phyloP scores from a whole-genome alignment of 148 eudicot species.

The Rhododendron kiyosumense region DNA sequence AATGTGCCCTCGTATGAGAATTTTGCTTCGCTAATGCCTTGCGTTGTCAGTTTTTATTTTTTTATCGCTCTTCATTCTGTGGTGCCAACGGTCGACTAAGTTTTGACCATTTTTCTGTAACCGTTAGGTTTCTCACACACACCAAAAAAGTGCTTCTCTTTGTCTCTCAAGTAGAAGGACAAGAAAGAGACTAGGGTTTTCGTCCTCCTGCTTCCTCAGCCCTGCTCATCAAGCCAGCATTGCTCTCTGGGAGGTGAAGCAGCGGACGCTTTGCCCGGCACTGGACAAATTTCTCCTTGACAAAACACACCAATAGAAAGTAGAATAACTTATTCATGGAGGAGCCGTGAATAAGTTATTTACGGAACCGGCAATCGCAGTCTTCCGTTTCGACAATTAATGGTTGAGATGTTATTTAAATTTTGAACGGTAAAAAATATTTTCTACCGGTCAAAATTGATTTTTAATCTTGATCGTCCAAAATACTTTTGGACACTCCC shows the following conservation, averaged over 20 bases:
- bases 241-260: neutral
- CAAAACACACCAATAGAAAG: neutral
- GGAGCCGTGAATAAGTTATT: no score
- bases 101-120: neutral
- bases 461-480: no score
- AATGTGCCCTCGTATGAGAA: neutral
- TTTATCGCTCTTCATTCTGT: neutral
- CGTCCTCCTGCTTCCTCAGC: neutral
- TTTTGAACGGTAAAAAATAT: no score
- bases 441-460: no score
- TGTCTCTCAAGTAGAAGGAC: neutral
- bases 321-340: neutral
- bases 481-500: no score
- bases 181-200: neutral
- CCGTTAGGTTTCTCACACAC: neutral
- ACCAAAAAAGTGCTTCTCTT: neutral
- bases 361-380: no score
- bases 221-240: neutral
- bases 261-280: neutral
- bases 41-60: neutral
- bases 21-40: neutral
- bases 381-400: no score
- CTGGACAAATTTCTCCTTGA: neutral
- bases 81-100: neutral
- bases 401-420: no score